These are phyloP conservation scores for Cyanidiococcus yangmingshanensis DNA, from an alignment of 23 red algal species.

Conservation along the genomic window DNA sequence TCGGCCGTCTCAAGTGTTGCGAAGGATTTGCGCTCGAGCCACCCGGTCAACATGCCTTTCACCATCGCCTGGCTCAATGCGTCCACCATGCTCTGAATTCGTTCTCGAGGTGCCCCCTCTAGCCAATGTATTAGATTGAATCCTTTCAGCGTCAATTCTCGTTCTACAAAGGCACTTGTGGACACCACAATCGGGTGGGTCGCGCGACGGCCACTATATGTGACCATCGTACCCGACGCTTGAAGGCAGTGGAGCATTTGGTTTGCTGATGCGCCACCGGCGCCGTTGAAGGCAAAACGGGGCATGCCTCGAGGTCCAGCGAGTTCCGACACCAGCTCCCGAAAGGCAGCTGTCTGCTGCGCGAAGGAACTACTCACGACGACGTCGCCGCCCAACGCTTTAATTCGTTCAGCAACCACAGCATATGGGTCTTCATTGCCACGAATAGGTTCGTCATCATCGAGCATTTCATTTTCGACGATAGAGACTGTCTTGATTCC, in stretches of 20 bases:
- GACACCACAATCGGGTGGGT: background rate
- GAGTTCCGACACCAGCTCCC: conserved; percentile 34
- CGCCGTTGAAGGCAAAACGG: conserved; percentile 47
- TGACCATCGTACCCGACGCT: conserved; percentile 36
- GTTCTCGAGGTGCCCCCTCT: conserved; percentile 24
- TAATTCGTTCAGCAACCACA: conserved; percentile 52
- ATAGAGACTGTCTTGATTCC: conserved; percentile 46
- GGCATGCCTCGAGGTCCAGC: conserved; percentile 19
- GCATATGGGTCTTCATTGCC: conserved; percentile 29
- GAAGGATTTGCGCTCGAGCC: conserved; percentile 13
- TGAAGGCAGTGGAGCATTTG: conserved; percentile 15
- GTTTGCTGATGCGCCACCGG: conserved; percentile 25
- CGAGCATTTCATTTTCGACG: conserved; percentile 12
- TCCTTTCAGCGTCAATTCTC: conserved; percentile 13
- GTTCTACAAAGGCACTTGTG: conserved; percentile 19
- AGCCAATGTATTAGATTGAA: conserved; percentile 50
- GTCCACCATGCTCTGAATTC: conserved; percentile 38
- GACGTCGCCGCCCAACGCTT: conserved; percentile 50
- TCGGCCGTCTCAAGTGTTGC: background rate
- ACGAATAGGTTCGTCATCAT: conserved; percentile 17
- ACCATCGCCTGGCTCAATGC: conserved; percentile 5
- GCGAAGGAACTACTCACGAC: conserved; percentile 41
- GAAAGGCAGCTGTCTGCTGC: conserved; percentile 14
- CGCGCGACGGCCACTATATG: conserved; percentile 31
- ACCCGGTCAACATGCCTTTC: background rate